These are phyloP conservation scores for Odonthalia washingtoniensis DNA, from an alignment of 31 red algal genomes.

Conservation along the genomic window DNA sequence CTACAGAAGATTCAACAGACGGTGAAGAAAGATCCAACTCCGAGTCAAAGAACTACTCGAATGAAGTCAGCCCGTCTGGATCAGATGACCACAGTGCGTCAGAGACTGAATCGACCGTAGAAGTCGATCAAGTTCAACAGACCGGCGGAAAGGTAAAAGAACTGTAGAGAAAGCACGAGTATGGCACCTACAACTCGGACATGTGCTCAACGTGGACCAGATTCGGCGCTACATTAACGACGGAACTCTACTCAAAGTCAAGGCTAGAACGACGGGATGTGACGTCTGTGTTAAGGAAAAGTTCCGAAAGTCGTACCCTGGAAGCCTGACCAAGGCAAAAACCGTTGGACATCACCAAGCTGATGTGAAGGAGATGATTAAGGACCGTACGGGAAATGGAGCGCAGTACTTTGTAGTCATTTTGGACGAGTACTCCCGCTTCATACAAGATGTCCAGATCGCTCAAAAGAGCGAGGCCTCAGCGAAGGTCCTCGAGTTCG, in stretches of 20 bases:
- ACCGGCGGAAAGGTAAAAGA: not conserved
- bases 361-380: conserved; percentile 26
- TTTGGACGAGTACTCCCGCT: conserved; percentile 27
- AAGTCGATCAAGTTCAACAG: conserved; percentile 16
- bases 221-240: not conserved
- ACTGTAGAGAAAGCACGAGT: not conserved
- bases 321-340: conserved; percentile 28
- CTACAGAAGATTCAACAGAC: conserved; percentile 30
- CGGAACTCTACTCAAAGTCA: not conserved
- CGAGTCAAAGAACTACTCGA: not conserved
- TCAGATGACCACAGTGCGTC: conserved; percentile 15
- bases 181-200: conserved; percentile 18
- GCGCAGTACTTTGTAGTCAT: conserved; percentile 29
- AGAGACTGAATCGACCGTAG: conserved; percentile 11
- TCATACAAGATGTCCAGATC: not conserved
- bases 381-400: not conserved
- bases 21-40: conserved; percentile 9
- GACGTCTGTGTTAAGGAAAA: conserved; percentile 37
- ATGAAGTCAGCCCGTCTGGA: conserved; percentile 16
- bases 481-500: not conserved
- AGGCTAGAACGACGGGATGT: not conserved
- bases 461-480: conserved; percentile 34
- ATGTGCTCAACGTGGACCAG: not conserved
- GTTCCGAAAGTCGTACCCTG: conserved; percentile 32
- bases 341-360: conserved; percentile 27